These are phyloP conservation scores for Colletotrichum sp. DNA, from an alignment of 2,329 filamentous ascomycete genomes.

Conservation along the genomic window DNA sequence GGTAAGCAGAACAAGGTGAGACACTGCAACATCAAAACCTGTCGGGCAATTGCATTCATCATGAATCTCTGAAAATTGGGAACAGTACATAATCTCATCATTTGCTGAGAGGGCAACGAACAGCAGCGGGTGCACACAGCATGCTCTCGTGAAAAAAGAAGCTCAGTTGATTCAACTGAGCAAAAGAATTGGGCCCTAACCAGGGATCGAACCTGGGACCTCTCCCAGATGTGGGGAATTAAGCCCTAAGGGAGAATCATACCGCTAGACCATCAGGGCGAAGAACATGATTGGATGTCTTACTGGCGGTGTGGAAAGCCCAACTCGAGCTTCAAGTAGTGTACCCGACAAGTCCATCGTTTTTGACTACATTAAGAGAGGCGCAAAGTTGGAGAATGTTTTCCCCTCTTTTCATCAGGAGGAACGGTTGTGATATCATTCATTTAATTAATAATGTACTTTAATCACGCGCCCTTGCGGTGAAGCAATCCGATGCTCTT, in stretches of 20 bases:
- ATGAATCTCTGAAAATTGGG: too few species aligned
- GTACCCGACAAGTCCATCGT: rapidly evolving
- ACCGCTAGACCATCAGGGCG: background rate
- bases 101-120: too few species aligned
- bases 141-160: too few species aligned
- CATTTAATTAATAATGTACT: background rate
- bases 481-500: background rate
- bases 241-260: background rate
- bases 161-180: too few species aligned
- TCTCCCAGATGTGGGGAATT: background rate
- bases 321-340: rapidly evolving
- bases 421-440: background rate
- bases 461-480: background rate
- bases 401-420: background rate
- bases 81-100: too few species aligned
- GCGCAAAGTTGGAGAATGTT: background rate
- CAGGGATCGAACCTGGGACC: background rate
- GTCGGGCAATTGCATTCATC: too few species aligned
- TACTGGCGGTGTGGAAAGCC: rapidly evolving
- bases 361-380: background rate
- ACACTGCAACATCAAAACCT: too few species aligned
- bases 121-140: too few species aligned
- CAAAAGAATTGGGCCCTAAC: background rate
- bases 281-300: background rate
- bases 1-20: too few species aligned